Base-by-base conservation (phyloP, 2,329 filamentous ascomycete species). In the Penicillium aurantiogriseum region DNA sequence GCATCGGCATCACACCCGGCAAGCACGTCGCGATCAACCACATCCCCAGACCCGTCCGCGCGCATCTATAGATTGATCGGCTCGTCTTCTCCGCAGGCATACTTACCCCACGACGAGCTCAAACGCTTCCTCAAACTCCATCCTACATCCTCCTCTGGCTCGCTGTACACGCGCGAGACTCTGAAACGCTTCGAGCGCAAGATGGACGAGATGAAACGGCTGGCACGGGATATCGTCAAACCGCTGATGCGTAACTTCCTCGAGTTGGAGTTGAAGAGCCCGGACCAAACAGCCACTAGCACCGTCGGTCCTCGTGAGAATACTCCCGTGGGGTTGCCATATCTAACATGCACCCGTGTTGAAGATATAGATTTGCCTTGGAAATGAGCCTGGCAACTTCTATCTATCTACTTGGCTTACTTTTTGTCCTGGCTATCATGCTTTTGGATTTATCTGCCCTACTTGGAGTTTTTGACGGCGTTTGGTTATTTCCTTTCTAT, bases 81-180 rank as follows among this genome's bases (percentile, higher is more conserved):
- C 33, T 83, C 84, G 5, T 78, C 83, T 2, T 79, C 79, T 4
- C 78, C 84, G 0, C 74, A 81, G 10, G 80, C 82, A 0, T 97
- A 94, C 70, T 84, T 97, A 5, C 76, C 80, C 1, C 91, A 93
- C 71, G 92, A 96, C 63, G 92, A 96, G 63, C 89, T 93, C 71
- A 97, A 96, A 75, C 85, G 86, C 23, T 97, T 97, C 68, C 82
- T 97, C 51, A 95, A 96, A 72, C 79, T 93, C 23, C 88, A 85
- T 11, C 89, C 91, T 0, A 74, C 74, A 6, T 67, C 70, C 1
- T 74, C 76, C 5, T 89, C 94, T 0, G 76, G 72, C 31, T 70
- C 73, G 21, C 76, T 93, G 8, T 96, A 97, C 76, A 91, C 84
- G 44, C 83, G 92, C 19, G 92, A 97, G n/a, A 93, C 91, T 61